phyloP scores from a whole-genome alignment of 257 asterid genomes.

The Solanum arcanum region DNA sequence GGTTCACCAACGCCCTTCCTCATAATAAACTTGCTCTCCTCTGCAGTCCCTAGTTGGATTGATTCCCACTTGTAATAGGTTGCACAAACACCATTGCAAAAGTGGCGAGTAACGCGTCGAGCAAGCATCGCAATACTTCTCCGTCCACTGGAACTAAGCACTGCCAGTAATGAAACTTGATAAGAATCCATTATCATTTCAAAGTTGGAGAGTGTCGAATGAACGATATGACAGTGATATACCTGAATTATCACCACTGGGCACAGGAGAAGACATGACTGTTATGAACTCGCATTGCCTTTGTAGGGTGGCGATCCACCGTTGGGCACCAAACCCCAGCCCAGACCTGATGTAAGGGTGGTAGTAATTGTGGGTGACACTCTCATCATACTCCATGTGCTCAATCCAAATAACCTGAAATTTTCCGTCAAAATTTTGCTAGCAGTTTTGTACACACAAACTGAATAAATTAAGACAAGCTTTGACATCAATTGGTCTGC shows the following conservation, averaged over 20 bases:
- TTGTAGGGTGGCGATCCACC: constrained; percentile 63
- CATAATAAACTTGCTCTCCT: constrained; percentile 46
- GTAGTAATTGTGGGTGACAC: constrained; percentile 33
- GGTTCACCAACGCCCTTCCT: constrained; percentile 46
- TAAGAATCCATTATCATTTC: background rate
- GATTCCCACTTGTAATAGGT: constrained; percentile 64
- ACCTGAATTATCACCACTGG: constrained; percentile 51
- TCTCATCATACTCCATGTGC: constrained; percentile 64
- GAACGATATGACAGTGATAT: background rate
- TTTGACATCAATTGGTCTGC: background rate
- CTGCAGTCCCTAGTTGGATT: constrained; percentile 33
- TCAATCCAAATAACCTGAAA: constrained; percentile 84
- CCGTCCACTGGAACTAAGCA: constrained; percentile 32
- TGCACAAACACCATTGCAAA: constrained; percentile 55
- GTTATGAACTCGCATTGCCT: constrained; percentile 52
- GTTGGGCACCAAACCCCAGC: constrained; percentile 67
- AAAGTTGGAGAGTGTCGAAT: background rate
- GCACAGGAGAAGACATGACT: constrained; percentile 27
- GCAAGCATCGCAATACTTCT: constrained; percentile 57
- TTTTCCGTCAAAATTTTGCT: background rate
- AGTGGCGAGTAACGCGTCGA: constrained; percentile 63
- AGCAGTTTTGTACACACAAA: background rate
- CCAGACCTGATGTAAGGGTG: constrained; percentile 69
- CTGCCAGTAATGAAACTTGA: constrained; percentile 17
- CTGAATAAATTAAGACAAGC: background rate